phyloP scores from a whole-genome alignment of 305 asterid species.

The Coffea humblotiana region DNA sequence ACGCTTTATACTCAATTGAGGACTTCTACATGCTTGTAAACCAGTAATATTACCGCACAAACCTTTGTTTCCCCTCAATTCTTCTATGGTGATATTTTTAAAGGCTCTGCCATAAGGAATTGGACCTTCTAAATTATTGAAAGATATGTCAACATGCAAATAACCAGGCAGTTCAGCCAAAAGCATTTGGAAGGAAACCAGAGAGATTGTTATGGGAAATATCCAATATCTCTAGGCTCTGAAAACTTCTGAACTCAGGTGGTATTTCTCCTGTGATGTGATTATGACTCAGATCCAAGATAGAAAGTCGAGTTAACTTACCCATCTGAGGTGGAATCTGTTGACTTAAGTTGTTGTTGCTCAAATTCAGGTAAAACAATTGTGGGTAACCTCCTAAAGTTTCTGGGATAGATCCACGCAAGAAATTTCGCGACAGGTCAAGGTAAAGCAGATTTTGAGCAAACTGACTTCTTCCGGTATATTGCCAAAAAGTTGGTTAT shows the following conservation, averaged over 20 bases:
- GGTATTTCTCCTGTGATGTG: conserved; percentile 4
- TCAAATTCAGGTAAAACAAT: conserved; percentile 9
- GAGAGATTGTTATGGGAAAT: conserved; percentile 21
- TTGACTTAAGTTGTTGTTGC: conserved; percentile 6
- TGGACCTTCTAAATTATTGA: conserved; percentile 18
- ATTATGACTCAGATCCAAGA: conserved; percentile 22
- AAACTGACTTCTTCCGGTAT: conserved; percentile 8
- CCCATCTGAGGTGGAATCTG: conserved; percentile 10
- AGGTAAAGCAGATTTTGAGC: background rate
- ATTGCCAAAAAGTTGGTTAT: conserved; percentile 11
- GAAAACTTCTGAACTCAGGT: accelerated
- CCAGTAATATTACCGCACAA: conserved; percentile 25
- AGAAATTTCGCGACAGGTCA: conserved; percentile 9
- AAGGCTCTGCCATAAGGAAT: conserved; percentile 16
- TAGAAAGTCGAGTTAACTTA: background rate
- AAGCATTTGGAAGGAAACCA: conserved; percentile 1
- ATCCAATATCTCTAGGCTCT: accelerated
- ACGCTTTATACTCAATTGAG: background rate
- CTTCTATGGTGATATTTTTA: background rate
- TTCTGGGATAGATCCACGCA: conserved; percentile 9
- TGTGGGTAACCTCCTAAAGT: background rate
- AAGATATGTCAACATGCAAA: conserved; percentile 6
- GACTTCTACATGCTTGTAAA: background rate
- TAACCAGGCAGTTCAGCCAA: background rate
- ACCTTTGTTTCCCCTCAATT: conserved; percentile 21